These are phyloP conservation scores for Clitoria ternatea DNA, from an alignment of 306 rosid genomes.

Conservation along the genomic window DNA sequence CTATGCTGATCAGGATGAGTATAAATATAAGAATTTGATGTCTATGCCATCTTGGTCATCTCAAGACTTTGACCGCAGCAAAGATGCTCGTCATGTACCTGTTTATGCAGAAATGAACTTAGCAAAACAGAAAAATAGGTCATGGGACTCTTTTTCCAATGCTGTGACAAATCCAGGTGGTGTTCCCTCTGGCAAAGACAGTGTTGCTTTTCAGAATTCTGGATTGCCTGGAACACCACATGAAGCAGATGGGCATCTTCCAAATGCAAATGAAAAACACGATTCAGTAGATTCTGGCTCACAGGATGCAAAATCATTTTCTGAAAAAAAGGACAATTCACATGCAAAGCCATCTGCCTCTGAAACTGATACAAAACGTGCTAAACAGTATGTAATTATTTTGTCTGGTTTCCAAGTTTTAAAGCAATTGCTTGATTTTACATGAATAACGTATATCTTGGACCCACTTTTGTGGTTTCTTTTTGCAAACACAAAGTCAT, in stretches of 20 bases:
- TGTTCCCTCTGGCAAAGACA: constrained; percentile 57
- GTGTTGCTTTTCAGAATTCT: constrained; percentile 51
- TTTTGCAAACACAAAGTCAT: not conserved
- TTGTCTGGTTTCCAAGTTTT: constrained; percentile 20
- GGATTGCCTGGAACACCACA: constrained; percentile 53
- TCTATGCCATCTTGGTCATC: constrained; percentile 67
- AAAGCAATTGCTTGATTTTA: constrained; percentile 8
- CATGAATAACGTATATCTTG: not conserved
- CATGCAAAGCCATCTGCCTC: constrained; percentile 57
- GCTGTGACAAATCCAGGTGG: constrained; percentile 38
- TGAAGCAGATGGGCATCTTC: constrained; percentile 62
- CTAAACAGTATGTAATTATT: constrained; percentile 77
- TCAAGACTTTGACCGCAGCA: constrained; percentile 74
- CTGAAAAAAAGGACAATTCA: constrained; percentile 67
- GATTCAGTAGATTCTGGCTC: constrained; percentile 54
- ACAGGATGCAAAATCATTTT: constrained; percentile 53
- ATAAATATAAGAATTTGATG: constrained; percentile 47
- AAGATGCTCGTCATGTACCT: constrained; percentile 66
- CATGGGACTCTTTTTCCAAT: constrained; percentile 72
- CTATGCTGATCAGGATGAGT: constrained; percentile 58
- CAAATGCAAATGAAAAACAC: constrained; percentile 48
- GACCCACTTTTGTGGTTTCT: constrained; percentile 18
- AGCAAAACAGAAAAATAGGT: constrained; percentile 63
- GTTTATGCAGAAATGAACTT: constrained; percentile 52
- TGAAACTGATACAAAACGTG: constrained; percentile 89